These are phyloP conservation scores for Candida mattraensis DNA, from an alignment of 805 yeast genomes.

Conservation along the genomic window DNA sequence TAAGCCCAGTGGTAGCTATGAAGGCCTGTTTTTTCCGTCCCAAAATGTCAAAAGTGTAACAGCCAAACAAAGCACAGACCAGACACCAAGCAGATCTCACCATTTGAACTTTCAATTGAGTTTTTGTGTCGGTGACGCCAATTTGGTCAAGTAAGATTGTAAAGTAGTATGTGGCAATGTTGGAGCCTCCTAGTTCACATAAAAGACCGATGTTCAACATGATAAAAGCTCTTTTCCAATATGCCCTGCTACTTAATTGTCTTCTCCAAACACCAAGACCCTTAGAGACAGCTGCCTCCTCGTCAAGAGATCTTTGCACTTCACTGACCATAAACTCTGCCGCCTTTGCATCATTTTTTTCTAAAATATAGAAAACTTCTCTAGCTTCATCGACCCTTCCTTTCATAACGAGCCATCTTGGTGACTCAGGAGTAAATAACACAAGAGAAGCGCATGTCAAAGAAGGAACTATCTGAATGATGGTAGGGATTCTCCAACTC, in stretches of 20 bases:
- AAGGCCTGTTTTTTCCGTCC: too few species aligned
- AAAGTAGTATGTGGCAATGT: too few species aligned
- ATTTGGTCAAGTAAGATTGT: too few species aligned
- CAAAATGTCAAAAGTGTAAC: too few species aligned
- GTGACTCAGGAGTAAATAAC: conserved; percentile 40
- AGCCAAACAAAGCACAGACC: too few species aligned
- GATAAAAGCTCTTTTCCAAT: conserved; percentile 37
- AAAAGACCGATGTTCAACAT: conserved; percentile 10
- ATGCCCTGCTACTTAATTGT: conserved; percentile 32
- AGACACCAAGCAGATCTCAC: too few species aligned
- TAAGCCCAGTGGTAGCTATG: too few species aligned
- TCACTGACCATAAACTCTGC: conserved; percentile 33
- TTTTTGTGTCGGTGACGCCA: too few species aligned
- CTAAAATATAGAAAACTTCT: conserved; percentile 32
- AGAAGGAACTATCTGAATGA: conserved; percentile 35
- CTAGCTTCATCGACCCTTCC: conserved; percentile 38
- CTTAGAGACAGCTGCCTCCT: conserved; percentile 1
- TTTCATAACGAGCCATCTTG: conserved; percentile 37
- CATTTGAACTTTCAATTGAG: too few species aligned
- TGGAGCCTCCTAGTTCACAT: too few species aligned
- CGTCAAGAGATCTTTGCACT: conserved; percentile 33
- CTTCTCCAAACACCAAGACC: conserved; percentile 29
- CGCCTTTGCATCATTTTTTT: conserved; percentile 34
- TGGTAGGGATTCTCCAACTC: conserved; percentile 54
- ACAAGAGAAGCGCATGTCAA: not conserved